Evolutionary conservation across 225 moss, liverwort and hornwort species (phyloP).

Genomic region (Marchantia polymorpha): DNA sequence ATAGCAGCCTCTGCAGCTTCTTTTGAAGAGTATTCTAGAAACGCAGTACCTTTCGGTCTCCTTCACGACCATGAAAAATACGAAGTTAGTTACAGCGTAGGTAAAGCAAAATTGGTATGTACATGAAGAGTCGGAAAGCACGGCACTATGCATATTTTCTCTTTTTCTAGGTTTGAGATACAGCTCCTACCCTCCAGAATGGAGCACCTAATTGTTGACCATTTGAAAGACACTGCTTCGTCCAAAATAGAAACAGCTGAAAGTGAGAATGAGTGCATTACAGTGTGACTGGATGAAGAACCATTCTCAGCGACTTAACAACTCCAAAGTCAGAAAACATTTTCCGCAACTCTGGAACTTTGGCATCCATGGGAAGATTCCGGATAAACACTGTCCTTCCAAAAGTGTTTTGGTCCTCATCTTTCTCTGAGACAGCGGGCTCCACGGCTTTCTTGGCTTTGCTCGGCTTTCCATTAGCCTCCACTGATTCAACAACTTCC

Average conservation of each 20-base stretch:
- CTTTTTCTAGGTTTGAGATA: neutral
- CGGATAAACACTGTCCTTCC: slow-evolving; percentile 78
- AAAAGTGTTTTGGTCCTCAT: slow-evolving; percentile 38
- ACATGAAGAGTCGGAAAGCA: neutral
- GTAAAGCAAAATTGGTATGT: neutral
- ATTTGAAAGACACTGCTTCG: neutral
- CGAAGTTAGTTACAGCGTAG: neutral
- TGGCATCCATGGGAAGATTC: slow-evolving; percentile 74
- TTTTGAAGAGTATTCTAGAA: slow-evolving; percentile 76
- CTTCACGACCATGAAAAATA: slow-evolving; percentile 31
- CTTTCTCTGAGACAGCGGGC: slow-evolving; percentile 29
- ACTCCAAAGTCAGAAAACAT: slow-evolving; percentile 83
- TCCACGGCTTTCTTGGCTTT: slow-evolving; percentile 48
- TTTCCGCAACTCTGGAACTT: slow-evolving; percentile 77
- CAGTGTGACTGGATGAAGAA: slow-evolving; percentile 83
- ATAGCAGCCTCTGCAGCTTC: slow-evolving; percentile 70
- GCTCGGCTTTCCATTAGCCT: neutral
- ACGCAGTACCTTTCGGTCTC: slow-evolving; percentile 93
- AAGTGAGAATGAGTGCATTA: slow-evolving; percentile 29
- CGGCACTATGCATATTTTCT: neutral
- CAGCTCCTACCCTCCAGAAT: neutral
- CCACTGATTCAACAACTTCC: neutral
- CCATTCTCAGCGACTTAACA: slow-evolving; percentile 84
- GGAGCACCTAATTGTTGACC: neutral
- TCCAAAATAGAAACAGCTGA: neutral